phyloP scores from a whole-genome alignment of 306 rosid species.

The Datisca glomerata region DNA sequence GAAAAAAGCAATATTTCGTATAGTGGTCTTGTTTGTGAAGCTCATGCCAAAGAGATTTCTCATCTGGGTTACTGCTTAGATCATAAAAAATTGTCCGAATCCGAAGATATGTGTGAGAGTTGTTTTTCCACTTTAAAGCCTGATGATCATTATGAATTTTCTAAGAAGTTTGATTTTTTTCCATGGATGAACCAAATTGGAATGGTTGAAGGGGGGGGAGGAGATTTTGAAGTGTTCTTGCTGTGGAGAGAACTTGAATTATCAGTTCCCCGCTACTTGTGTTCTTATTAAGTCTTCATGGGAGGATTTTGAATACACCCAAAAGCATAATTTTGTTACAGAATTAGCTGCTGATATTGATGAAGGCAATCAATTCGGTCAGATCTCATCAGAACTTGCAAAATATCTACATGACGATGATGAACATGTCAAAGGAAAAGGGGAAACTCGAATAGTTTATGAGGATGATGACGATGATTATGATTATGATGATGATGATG shows the following conservation, averaged over 20 bases:
- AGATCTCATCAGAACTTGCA: too few relatives aligned
- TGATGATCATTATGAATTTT: conserved; percentile 4
- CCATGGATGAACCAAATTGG: conserved; percentile 27
- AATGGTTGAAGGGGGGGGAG: conserved; percentile 22
- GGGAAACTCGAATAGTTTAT: too few relatives aligned
- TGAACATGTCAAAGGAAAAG: too few relatives aligned
- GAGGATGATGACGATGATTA: too few relatives aligned
- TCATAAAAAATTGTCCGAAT: conserved; percentile 40
- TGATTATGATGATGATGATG: too few relatives aligned
- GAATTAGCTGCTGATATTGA: too few relatives aligned
- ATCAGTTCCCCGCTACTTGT: conserved; percentile 20
- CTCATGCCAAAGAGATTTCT: conserved; percentile 61
- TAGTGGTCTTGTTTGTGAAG: conserved; percentile 45
- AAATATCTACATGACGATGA: too few relatives aligned
- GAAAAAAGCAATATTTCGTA: conserved; percentile 11
- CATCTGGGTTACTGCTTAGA: conserved; percentile 38
- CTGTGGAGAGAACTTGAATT: conserved; percentile 41
- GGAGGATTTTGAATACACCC: too few relatives aligned
- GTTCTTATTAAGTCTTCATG: too few relatives aligned
- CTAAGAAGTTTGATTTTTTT: conserved; percentile 14
- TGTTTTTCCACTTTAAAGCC: conserved; percentile 43
- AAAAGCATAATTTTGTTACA: too few relatives aligned
- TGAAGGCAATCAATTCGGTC: too few relatives aligned
- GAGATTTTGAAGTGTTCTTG: conserved; percentile 30
- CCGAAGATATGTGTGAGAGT: conserved; percentile 39